Evolutionary conservation across 116 monocot species (phyloP).

Genomic region (Cymodocea nodosa): DNA sequence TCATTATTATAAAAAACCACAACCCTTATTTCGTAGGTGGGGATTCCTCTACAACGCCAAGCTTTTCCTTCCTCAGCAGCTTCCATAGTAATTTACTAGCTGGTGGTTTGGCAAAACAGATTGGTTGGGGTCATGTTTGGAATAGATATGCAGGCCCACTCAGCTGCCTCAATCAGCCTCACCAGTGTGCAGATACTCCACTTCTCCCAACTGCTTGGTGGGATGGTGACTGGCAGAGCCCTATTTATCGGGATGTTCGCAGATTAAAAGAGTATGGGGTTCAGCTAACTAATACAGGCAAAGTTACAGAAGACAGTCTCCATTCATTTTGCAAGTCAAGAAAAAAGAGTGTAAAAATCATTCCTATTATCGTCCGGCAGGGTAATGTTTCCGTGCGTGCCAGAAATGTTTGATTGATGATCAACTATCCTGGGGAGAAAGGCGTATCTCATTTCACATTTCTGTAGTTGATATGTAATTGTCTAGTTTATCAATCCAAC

Average conservation of each 20-base stretch:
- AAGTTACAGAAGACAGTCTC: slow-evolving; percentile 38
- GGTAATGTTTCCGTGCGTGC: not conserved
- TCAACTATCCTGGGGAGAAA: no score
- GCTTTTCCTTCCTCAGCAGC: slow-evolving; percentile 76
- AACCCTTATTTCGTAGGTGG: slow-evolving; percentile 20
- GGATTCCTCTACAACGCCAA: slow-evolving; percentile 12
- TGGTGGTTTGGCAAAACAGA: slow-evolving; percentile 46
- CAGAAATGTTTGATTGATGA: not conserved
- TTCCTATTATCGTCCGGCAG: slow-evolving; percentile 11
- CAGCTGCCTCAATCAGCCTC: slow-evolving; percentile 57
- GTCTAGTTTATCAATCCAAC: no score
- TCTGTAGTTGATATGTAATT: no score
- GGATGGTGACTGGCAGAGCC: slow-evolving; percentile 86
- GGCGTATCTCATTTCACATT: no score
- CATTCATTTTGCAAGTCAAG: slow-evolving; percentile 37
- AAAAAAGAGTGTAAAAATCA: slow-evolving; percentile 45
- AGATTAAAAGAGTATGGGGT: slow-evolving; percentile 58
- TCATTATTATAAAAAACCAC: not conserved
- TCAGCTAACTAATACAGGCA: slow-evolving; percentile 30
- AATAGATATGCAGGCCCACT: slow-evolving; percentile 72
- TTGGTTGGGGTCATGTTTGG: slow-evolving; percentile 93
- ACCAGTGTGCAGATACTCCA: slow-evolving; percentile 79
- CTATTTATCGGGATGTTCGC: slow-evolving; percentile 47
- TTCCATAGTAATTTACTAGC: slow-evolving; percentile 70
- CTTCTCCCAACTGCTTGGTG: slow-evolving; percentile 85